phyloP scores from a whole-genome alignment of 306 rosid species.

The Cajanus cajan region DNA sequence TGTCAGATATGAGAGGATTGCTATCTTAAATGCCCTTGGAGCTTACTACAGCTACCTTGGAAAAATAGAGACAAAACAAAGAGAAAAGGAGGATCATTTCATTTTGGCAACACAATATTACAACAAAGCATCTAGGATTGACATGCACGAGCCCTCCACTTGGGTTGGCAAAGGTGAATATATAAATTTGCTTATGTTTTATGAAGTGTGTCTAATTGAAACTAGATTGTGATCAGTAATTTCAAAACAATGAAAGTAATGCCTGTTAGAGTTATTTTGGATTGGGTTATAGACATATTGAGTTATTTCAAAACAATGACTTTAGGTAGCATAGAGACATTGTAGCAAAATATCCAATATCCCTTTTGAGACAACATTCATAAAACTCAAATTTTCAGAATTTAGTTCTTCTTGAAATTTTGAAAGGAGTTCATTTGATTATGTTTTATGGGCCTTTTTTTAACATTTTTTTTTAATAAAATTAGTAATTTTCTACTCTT shows the following conservation, averaged over 20 bases:
- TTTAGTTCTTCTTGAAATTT: background rate
- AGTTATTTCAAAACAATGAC: too few species aligned
- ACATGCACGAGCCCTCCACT: slow-evolving; percentile 96
- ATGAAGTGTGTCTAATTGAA: background rate
- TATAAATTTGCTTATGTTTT: background rate
- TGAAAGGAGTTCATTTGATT: background rate
- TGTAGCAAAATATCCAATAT: slow-evolving; percentile 5
- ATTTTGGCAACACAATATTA: slow-evolving; percentile 94
- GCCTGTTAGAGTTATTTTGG: slow-evolving; percentile 22
- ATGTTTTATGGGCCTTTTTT: background rate
- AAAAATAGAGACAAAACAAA: slow-evolving; percentile 91
- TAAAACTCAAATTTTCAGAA: background rate
- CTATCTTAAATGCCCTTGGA: slow-evolving; percentile 93
- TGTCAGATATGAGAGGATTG: slow-evolving; percentile 96
- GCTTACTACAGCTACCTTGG: slow-evolving; percentile 97
- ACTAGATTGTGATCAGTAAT: background rate
- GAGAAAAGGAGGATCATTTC: slow-evolving; percentile 98
- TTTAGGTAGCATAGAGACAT: slow-evolving; percentile 18
- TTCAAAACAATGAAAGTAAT: background rate
- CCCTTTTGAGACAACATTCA: background rate
- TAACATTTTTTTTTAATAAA: too few species aligned
- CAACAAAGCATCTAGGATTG: slow-evolving; percentile 95
- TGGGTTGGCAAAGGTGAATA: slow-evolving; percentile 96
- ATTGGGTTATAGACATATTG: slow-evolving; percentile 16
- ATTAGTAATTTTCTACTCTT: too few species aligned